Conservation (phyloP, 2,329 filamentous ascomycete species). For the Lithohypha guttulata region DNA sequence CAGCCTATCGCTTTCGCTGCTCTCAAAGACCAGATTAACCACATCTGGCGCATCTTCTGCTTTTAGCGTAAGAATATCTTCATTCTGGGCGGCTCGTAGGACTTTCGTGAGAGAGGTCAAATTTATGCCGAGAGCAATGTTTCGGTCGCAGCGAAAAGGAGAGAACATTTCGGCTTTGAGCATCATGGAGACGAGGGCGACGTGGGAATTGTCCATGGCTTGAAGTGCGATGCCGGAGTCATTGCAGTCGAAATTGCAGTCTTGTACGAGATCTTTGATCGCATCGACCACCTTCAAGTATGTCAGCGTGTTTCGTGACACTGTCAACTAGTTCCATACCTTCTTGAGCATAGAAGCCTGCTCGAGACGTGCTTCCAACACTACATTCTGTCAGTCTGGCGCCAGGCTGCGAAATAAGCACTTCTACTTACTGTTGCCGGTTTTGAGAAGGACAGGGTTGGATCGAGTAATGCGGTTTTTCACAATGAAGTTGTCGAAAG, state of each 20-base stretch:
- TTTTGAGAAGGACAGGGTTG: too few species aligned
- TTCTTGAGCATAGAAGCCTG: slow-evolving; percentile 93
- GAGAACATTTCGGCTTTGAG: slow-evolving; percentile 91
- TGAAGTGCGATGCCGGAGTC: slow-evolving; percentile 96
- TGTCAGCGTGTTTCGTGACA: slow-evolving; percentile 11
- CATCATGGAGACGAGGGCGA: slow-evolving; percentile 97
- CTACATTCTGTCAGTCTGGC: slow-evolving; percentile 29
- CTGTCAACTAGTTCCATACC: too few species aligned
- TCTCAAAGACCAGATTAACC: slow-evolving; percentile 93
- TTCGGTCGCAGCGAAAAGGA: slow-evolving; percentile 95
- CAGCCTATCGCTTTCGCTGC: slow-evolving; percentile 71
- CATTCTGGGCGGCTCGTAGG: slow-evolving; percentile 82
- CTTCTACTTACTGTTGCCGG: slow-evolving; percentile 2
- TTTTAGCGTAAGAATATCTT: slow-evolving; percentile 92
- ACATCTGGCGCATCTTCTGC: slow-evolving; percentile 94
- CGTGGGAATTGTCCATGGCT: slow-evolving; percentile 99
- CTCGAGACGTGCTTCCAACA: slow-evolving; percentile 96
- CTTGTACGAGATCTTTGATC: slow-evolving; percentile 97
- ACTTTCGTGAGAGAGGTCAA: slow-evolving; percentile 94
- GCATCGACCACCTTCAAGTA: slow-evolving; percentile 74
- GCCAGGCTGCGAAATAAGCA: not conserved
- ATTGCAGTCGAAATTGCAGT: slow-evolving; percentile 99
- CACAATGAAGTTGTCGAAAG: too few species aligned
- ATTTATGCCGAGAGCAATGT: slow-evolving; percentile 97
- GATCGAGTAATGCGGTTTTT: too few species aligned